Evolutionary conservation across 495 filamentous ascomycete species (phyloP).

Genomic region (Penicillium atrosanguineum): DNA sequence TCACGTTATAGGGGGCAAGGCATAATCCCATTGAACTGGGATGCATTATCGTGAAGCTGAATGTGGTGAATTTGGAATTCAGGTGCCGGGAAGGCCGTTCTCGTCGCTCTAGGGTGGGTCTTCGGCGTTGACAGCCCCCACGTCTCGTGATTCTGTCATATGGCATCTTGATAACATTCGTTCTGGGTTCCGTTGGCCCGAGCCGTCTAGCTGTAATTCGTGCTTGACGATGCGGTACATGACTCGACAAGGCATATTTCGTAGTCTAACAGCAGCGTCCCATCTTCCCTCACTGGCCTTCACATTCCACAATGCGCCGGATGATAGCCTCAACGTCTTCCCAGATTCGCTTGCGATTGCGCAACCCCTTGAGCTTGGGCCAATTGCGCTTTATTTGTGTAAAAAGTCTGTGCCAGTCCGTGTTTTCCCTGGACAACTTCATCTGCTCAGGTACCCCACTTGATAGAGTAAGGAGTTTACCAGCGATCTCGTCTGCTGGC

Average conservation of each 20-base stretch:
- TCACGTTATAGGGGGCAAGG: not conserved
- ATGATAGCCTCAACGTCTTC: not conserved
- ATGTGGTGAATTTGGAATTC: not conserved
- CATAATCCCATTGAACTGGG: not conserved
- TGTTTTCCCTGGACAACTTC: not conserved
- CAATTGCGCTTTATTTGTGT: not conserved
- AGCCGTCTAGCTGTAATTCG: no score
- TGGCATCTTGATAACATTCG: no score
- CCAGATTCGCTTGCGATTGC: not conserved
- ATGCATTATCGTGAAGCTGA: not conserved
- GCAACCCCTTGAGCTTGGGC: not conserved
- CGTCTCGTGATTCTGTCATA: no score
- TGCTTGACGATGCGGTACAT: no score
- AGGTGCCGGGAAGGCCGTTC: not conserved
- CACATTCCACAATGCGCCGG: not conserved
- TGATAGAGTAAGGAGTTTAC: not conserved
- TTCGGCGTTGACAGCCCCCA: no score
- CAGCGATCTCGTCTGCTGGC: not conserved
- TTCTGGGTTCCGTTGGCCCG: no score
- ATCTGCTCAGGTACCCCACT: not conserved
- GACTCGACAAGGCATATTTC: no score
- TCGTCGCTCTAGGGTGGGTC: no score
- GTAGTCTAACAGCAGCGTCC: not conserved
- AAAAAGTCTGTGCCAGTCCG: not conserved
- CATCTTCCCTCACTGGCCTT: not conserved